Conservation (phyloP, 2,329 filamentous ascomycete genomes). For the Podosphaera xanthii region DNA sequence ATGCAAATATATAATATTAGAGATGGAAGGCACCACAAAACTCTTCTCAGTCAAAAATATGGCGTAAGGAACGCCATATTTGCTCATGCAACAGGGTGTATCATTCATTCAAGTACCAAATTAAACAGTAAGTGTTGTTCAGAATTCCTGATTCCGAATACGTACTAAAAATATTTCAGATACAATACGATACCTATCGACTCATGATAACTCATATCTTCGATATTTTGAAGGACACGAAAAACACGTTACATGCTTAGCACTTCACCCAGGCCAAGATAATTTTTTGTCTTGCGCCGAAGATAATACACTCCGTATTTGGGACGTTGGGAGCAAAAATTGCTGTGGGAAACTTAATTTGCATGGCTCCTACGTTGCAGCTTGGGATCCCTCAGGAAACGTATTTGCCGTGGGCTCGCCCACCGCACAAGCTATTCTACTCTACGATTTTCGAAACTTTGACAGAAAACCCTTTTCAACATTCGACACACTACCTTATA, state of each 20-base stretch:
- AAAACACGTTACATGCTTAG: constrained; percentile 58
- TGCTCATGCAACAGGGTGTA: constrained; percentile 66
- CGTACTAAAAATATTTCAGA: constrained; percentile 22
- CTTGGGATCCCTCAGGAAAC: constrained; percentile 78
- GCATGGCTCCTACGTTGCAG: constrained; percentile 56
- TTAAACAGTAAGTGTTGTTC: constrained; percentile 43
- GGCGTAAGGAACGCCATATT: constrained; percentile 86
- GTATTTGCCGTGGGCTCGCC: constrained; percentile 82
- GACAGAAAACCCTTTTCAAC: constrained; percentile 74
- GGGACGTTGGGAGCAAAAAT: constrained; percentile 57
- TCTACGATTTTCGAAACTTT: constrained; percentile 88
- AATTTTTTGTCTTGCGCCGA: constrained; percentile 79
- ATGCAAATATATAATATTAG: constrained; percentile 89
- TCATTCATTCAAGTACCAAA: constrained; percentile 91
- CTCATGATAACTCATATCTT: constrained; percentile 88
- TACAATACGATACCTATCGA: constrained; percentile 67
- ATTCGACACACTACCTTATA: constrained; percentile 46
- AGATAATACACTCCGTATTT: constrained; percentile 78
- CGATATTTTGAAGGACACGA: constrained; percentile 90
- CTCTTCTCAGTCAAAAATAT: constrained; percentile 86
- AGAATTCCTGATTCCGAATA: not conserved
- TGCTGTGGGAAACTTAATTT: constrained; percentile 63
- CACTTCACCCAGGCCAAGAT: constrained; percentile 68
- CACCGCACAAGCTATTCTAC: constrained; percentile 51
- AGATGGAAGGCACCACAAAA: constrained; percentile 75